These are phyloP conservation scores for Calonectria montana DNA, from an alignment of 2,329 filamentous ascomycete species.

Conservation along the genomic window DNA sequence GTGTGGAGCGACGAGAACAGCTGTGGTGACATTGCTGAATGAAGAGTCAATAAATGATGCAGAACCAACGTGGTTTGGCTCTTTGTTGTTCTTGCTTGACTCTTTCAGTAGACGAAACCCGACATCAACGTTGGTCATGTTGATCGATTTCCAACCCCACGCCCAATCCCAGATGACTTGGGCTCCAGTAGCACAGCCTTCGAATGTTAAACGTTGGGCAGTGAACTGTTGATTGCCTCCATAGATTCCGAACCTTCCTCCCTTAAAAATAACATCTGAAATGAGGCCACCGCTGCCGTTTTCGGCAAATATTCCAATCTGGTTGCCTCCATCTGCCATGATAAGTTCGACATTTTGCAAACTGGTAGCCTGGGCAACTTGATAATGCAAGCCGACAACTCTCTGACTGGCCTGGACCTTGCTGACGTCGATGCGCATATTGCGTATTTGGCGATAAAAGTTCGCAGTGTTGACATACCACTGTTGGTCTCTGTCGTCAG, in stretches of 20 bases:
- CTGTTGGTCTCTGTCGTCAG: constrained; percentile 33
- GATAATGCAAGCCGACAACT: constrained; percentile 68
- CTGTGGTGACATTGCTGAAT: not conserved
- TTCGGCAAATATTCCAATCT: constrained; percentile 42
- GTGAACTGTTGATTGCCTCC: constrained; percentile 77
- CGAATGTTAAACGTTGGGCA: constrained; percentile 67
- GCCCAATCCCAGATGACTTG: constrained; percentile 81
- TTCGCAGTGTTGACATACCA: constrained; percentile 60
- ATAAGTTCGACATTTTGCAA: constrained; percentile 61
- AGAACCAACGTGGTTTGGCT: not conserved
- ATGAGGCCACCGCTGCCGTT: constrained; percentile 54
- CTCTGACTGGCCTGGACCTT: constrained; percentile 42
- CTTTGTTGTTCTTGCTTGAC: not conserved
- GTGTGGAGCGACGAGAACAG: not conserved
- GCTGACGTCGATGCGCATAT: constrained; percentile 70
- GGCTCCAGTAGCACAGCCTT: constrained; percentile 72
- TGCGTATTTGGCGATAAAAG: constrained; percentile 74
- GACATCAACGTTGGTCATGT: not conserved
- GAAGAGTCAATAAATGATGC: not conserved
- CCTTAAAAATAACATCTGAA: constrained; percentile 72
- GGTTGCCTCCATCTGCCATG: constrained; percentile 49
- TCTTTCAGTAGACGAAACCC: not conserved
- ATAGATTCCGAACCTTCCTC: constrained; percentile 63
- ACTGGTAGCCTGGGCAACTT: constrained; percentile 68
- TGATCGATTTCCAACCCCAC: constrained; percentile 54